Base-by-base conservation (phyloP, 768 basidiomycete genomes). In the Gymnopilus junonius region DNA sequence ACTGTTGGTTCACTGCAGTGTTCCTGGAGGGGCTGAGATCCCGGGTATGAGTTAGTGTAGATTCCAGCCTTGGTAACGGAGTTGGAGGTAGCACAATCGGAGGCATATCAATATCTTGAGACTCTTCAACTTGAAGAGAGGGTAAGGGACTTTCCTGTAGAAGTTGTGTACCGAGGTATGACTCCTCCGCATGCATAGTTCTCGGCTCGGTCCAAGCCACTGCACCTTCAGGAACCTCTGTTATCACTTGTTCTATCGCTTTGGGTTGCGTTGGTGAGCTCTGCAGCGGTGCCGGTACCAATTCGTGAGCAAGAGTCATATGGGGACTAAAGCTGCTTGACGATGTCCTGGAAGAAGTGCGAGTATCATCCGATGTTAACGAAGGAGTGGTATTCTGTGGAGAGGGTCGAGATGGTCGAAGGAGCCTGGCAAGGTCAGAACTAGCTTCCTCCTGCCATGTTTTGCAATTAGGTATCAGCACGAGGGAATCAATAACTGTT, bases 331-430 rank as follows among this genome's bases (percentile, higher is more conserved):
- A 57, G 23, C 46, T 37, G 39, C 48, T 62, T 5, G 62, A 53
- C 15, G 66, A 37, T 20, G 66, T 55, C 14, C 58, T 27, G 14
- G 39, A 48, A 50, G 66, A 54, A 15, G 58, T 46, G 14, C 53
- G 43, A 37, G 45, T 59, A 17, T 65, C 59, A 50, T 65, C 63
- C 3, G 59, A 65, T 25, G 31, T 57, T 35, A 65, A 20, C 15
- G 67, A 61, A n/a, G 67, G 61, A 10, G 67, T 63, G 14, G 8
- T 27, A 21, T 59, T 15, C 14, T 58, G 39, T 7, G 40, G 45
- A 21, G 25, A 32, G 37, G 4, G 23, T 43, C 43, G 62, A 37
- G 46, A 31, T 17, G 48, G 51, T n/a, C 51, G 40, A 27, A 59
- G 27, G 32, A 63, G 39, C 4, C 15, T 17, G 17, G 14, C 29